Conservation (phyloP, 2,329 filamentous ascomycete genomes). For the Aureobasidium sp. region DNA sequence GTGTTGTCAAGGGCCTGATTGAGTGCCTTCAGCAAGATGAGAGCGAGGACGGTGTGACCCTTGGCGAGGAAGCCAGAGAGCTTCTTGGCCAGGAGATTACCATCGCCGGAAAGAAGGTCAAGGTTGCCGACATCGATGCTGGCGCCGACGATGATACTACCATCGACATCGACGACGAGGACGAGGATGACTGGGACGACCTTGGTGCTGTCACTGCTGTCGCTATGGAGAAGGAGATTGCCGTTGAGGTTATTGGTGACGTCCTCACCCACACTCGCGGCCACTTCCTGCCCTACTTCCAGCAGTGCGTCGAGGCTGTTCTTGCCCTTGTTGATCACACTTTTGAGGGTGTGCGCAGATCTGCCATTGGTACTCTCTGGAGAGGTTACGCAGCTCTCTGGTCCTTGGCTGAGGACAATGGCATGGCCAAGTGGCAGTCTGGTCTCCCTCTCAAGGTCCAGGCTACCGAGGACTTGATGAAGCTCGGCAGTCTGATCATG, state of each 20-base stretch:
- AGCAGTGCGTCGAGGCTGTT: conserved; percentile 77
- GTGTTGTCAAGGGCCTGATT: conserved; percentile 71
- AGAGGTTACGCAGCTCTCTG: conserved; percentile 87
- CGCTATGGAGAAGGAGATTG: conserved; percentile 94
- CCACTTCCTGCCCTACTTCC: conserved; percentile 73
- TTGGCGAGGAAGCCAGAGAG: conserved; percentile 65
- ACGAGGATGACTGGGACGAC: conserved; percentile 78
- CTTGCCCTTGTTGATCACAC: conserved; percentile 75
- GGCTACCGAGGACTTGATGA: conserved; percentile 69
- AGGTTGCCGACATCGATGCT: conserved; percentile 58
- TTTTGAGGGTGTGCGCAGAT: conserved; percentile 91
- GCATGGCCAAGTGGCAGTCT: conserved; percentile 75
- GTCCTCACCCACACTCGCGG: conserved; percentile 79
- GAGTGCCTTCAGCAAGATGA: conserved; percentile 86
- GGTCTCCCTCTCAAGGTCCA: conserved; percentile 76
- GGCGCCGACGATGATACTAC: conserved; percentile 52
- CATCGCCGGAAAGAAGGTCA: conserved; percentile 76
- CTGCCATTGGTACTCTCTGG: conserved; percentile 84
- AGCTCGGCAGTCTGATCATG: conserved; percentile 78
- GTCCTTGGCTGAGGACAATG: conserved; percentile 72
- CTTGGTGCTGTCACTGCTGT: conserved; percentile 78
- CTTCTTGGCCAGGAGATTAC: conserved; percentile 68
- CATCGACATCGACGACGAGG: conserved; percentile 58
- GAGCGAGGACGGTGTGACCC: conserved; percentile 65
- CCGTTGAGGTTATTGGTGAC: conserved; percentile 88